Percentiles rank a stretch among this genome's conserved stretches.
Conservation (phyloP, 2,329 filamentous ascomycete genomes). For the Thielaviopsis punctulata region DNA sequence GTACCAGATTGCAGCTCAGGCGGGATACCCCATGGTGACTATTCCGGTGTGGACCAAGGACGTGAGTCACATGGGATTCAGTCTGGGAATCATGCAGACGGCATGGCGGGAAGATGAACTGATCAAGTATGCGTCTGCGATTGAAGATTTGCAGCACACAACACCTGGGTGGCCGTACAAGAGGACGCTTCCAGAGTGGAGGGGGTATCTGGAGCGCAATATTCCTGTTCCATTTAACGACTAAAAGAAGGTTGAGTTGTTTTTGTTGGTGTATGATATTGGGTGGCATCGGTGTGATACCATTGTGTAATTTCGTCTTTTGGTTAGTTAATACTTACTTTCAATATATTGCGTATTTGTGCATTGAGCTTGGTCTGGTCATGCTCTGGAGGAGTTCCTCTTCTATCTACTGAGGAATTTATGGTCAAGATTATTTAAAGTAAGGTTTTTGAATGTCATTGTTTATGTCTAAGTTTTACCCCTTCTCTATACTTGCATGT, state of each 20-base stretch:
- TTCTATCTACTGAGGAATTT: too few species aligned
- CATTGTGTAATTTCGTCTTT: conserved; percentile 2
- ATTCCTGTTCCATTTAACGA: conserved; percentile 22
- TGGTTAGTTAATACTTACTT: neutral
- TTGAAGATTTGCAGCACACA: conserved; percentile 37
- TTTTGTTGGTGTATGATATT: neutral
- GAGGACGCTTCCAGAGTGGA: conserved; percentile 34
- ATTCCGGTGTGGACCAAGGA: conserved; percentile 42
- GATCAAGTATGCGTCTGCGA: conserved; percentile 44
- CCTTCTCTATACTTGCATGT: too few species aligned
- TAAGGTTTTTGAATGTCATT: too few species aligned
- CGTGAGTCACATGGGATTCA: conserved; percentile 21
- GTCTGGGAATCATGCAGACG: conserved; percentile 39
- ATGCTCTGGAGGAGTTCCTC: neutral
- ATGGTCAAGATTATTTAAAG: too few species aligned
- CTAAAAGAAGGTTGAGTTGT: neutral
- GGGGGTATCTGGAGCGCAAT: conserved; percentile 30
- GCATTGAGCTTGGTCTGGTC: neutral
- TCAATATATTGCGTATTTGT: neutral
- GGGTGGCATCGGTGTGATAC: neutral
- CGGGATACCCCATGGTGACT: conserved; percentile 57
- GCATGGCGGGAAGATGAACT: conserved; percentile 42
- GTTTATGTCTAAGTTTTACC: neutral
- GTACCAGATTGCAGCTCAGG: conserved; percentile 55
- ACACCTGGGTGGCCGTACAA: conserved; percentile 25